Evolutionary conservation across 306 rosid genomes (phyloP).

Genomic region (Betula pendula): DNA sequence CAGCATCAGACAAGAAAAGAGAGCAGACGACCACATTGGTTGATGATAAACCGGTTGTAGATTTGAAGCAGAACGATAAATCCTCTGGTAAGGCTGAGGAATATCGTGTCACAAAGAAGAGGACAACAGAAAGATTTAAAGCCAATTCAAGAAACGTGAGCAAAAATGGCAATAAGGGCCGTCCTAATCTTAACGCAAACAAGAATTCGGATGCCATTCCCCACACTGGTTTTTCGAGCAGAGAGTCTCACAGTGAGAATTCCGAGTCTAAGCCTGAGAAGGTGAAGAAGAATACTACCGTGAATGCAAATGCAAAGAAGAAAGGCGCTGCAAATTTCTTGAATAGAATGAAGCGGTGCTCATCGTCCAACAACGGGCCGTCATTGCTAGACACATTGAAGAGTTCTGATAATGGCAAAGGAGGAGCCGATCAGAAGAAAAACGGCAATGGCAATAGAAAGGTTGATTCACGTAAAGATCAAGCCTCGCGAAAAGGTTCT

Average conservation of each 20-base stretch:
- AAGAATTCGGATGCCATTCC: slow-evolving; percentile 21
- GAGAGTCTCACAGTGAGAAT: slow-evolving; percentile 23
- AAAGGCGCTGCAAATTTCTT: slow-evolving; percentile 32
- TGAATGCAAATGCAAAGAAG: slow-evolving; percentile 19
- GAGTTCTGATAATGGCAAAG: slow-evolving; percentile 16
- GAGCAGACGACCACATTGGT: slow-evolving; percentile 6
- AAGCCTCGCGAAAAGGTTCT: slow-evolving; percentile 23
- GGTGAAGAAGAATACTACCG: slow-evolving; percentile 14
- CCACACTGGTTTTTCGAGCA: slow-evolving; percentile 8
- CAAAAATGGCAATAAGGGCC: slow-evolving; percentile 18
- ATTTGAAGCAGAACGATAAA: slow-evolving; percentile 24
- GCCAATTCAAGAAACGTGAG: slow-evolving; percentile 20
- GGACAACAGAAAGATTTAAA: slow-evolving; percentile 23
- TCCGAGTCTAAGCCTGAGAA: slow-evolving; percentile 25
- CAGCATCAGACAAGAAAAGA: slow-evolving; percentile 21
- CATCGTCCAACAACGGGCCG: slow-evolving; percentile 16
- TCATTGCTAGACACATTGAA: slow-evolving; percentile 18
- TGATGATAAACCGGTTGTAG: slow-evolving; percentile 26
- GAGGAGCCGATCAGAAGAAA: slow-evolving; percentile 21
- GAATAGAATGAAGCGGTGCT: slow-evolving; percentile 30
- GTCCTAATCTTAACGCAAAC: slow-evolving; percentile 4
- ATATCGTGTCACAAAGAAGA: slow-evolving; percentile 18
- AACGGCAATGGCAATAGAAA: not conserved
- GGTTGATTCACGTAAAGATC: slow-evolving; percentile 15
- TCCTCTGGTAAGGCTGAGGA: slow-evolving; percentile 24